Evolutionary conservation across 768 basidiomycete species (phyloP).

Genomic region (Asterophora lycoperdoides): DNA sequence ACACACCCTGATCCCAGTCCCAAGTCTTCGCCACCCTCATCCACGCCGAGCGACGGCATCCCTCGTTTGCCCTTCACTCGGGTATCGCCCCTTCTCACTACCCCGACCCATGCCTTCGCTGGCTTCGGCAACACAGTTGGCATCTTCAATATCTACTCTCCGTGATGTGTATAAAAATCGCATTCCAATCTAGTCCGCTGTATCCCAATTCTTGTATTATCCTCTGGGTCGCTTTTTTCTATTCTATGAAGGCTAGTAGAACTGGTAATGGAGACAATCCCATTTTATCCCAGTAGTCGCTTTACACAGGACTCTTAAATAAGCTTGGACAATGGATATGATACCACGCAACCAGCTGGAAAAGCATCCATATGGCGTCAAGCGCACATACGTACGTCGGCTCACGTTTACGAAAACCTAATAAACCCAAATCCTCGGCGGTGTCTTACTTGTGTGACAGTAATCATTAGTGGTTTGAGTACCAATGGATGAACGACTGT

Average conservation of each 20-base stretch:
- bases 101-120: conserved; percentile 51
- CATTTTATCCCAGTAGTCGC: no score
- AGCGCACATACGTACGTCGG: no score
- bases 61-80: conserved; percentile 80
- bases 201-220: background rate
- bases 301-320: no score
- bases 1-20: conserved; percentile 16
- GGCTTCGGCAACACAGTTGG: conserved; percentile 81
- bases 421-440: no score
- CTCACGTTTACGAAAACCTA: no score
- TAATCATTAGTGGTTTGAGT: no score
- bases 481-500: no score
- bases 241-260: background rate
- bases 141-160: conserved; percentile 39
- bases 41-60: conserved; percentile 24
- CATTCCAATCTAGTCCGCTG: background rate
- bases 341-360: no score
- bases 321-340: no score
- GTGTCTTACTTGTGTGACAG: no score
- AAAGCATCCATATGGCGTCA: no score
- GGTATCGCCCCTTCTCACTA: conserved; percentile 54
- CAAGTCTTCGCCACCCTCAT: conserved; percentile 20
- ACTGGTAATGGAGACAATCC: no score
- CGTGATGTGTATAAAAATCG: conserved; percentile 5
- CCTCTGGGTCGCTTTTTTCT: background rate